These are phyloP conservation scores for Boletus speciosus DNA, from an alignment of 768 basidiomycete species.

Conservation along the genomic window DNA sequence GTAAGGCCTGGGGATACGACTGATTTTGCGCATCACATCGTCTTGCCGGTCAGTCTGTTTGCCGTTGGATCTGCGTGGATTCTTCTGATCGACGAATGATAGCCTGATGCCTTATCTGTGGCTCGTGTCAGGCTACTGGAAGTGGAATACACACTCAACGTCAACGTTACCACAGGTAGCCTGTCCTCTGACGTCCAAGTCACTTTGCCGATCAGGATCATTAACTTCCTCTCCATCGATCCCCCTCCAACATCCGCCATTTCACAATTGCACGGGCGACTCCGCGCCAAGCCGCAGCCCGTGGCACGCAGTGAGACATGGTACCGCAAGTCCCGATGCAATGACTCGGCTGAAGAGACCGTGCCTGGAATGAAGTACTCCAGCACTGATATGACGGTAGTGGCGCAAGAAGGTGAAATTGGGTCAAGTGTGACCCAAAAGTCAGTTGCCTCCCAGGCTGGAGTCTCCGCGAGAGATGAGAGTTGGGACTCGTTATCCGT, in stretches of 20 bases:
- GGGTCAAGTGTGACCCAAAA: neutral
- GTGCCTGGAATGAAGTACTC: slow-evolving; percentile 35
- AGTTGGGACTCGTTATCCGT: slow-evolving; percentile 23
- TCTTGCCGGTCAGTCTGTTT: slow-evolving; percentile 62
- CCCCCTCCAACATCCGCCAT: slow-evolving; percentile 53
- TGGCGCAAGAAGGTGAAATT: slow-evolving; percentile 20
- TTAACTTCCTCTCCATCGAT: slow-evolving; percentile 85
- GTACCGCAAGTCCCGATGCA: slow-evolving; percentile 30
- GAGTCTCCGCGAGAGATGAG: neutral
- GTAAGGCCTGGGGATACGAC: slow-evolving; percentile 57
- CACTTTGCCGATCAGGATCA: slow-evolving; percentile 68
- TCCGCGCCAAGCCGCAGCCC: slow-evolving; percentile 23
- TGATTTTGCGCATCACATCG: slow-evolving; percentile 65
- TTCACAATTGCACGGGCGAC: slow-evolving; percentile 17
- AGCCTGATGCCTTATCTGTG: slow-evolving; percentile 72
- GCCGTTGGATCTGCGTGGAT: neutral
- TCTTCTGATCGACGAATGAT: slow-evolving; percentile 6
- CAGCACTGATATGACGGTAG: slow-evolving; percentile 24
- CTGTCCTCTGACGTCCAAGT: slow-evolving; percentile 63
- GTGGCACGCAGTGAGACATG: slow-evolving; percentile 24
- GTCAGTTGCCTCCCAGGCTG: neutral
- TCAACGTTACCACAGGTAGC: slow-evolving; percentile 57
- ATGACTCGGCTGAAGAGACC: slow-evolving; percentile 18
- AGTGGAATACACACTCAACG: slow-evolving; percentile 67
- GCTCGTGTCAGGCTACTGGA: slow-evolving; percentile 68